These are phyloP conservation scores for Elsinoe arachidis DNA, from an alignment of 2,329 filamentous ascomycete species.

Conservation along the genomic window DNA sequence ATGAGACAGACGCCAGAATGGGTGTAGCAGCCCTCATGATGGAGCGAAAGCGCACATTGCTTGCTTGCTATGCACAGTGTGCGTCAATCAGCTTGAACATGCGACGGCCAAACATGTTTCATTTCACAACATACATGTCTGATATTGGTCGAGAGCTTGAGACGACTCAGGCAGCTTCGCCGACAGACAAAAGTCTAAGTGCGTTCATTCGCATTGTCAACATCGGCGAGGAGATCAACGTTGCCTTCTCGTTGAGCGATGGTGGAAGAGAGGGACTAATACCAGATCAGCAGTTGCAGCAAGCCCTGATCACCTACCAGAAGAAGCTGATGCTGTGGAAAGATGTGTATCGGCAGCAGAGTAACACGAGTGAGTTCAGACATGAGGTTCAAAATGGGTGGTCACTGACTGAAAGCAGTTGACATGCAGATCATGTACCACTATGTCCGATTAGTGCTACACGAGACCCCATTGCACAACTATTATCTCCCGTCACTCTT, in stretches of 20 bases:
- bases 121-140: constrained; percentile 53
- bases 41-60: constrained; percentile 42
- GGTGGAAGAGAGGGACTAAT: constrained; percentile 4
- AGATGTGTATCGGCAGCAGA: constrained; percentile 55
- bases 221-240: constrained; percentile 59
- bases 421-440: constrained; percentile 49
- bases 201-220: constrained; percentile 53
- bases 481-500: constrained; percentile 51
- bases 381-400: constrained; percentile 35
- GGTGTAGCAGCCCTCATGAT: constrained; percentile 15
- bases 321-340: constrained; percentile 57
- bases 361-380: constrained; percentile 32
- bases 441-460: constrained; percentile 62
- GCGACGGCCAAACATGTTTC: constrained; percentile 51
- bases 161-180: constrained; percentile 46
- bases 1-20: constrained; percentile 1
- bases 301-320: constrained; percentile 49
- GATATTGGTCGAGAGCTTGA: constrained; percentile 51
- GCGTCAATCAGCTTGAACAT: constrained; percentile 54
- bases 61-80: constrained; percentile 52
- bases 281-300: constrained; percentile 25
- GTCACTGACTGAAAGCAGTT: neutral
- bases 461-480: constrained; percentile 63
- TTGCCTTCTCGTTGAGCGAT: constrained; percentile 60
- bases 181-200: constrained; percentile 50